phyloP scores from a whole-genome alignment of 257 asterid genomes.

The Salvia hispanica region DNA sequence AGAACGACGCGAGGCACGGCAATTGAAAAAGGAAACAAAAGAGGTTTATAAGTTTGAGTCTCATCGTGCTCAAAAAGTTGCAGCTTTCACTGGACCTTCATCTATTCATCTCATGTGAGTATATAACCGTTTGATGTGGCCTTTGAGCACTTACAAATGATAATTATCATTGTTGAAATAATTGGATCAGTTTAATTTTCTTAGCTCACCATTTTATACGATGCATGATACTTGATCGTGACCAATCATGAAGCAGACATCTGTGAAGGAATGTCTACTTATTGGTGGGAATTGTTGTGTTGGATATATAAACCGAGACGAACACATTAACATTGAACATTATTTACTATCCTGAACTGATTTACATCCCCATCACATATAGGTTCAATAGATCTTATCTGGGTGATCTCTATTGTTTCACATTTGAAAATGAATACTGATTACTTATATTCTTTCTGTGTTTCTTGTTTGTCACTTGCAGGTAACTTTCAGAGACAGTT shows the following conservation, averaged over 20 bases:
- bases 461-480: neutral
- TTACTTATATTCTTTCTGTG: neutral
- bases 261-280: too few species aligned
- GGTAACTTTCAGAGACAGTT: neutral
- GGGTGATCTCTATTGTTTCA: neutral
- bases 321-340: neutral
- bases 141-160: neutral
- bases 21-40: conserved; percentile 72
- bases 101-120: conserved; percentile 82
- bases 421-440: neutral
- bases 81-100: conserved; percentile 90
- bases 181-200: neutral
- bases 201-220: neutral
- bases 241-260: too few species aligned
- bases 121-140: neutral
- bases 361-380: neutral
- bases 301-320: neutral
- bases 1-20: conserved; percentile 89
- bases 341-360: neutral
- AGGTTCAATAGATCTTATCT: neutral
- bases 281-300: too few species aligned
- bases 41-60: conserved; percentile 73
- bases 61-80: conserved; percentile 86
- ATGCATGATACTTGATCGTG: too few species aligned
- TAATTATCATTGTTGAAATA: neutral